These are phyloP conservation scores for Chloromonas sp. DNA, from an alignment of 163 green algal species.

Conservation along the genomic window DNA sequence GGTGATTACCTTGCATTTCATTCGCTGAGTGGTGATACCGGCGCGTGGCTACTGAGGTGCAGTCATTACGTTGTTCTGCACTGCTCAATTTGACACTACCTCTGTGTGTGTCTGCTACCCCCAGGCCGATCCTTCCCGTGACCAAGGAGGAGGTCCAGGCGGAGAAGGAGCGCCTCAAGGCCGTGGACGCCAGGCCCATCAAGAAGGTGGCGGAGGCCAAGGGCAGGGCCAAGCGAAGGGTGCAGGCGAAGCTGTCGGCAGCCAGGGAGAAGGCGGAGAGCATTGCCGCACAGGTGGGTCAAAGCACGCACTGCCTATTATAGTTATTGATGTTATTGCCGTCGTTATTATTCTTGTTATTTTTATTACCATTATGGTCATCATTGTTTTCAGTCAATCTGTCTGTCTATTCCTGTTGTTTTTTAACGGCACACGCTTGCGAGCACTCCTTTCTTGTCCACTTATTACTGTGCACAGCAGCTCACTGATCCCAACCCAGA, in stretches of 20 bases:
- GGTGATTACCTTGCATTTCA: no score
- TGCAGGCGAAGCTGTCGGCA: constrained; percentile 17
- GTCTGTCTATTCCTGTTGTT: no score
- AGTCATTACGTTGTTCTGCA: no score
- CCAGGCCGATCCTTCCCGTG: constrained; percentile 57
- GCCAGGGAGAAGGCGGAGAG: constrained; percentile 26
- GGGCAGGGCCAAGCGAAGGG: constrained; percentile 71
- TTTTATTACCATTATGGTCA: no score
- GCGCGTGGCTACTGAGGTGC: no score
- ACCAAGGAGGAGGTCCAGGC: constrained; percentile 79
- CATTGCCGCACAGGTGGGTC: constrained; percentile 9
- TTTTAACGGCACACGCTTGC: no score
- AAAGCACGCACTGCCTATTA: neutral
- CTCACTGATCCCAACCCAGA: no score
- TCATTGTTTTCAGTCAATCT: no score
- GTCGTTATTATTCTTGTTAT: neutral
- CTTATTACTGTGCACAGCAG: no score
- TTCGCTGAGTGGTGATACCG: no score
- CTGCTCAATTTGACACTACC: no score
- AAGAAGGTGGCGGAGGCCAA: constrained; percentile 97
- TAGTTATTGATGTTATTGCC: neutral
- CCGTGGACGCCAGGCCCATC: constrained; percentile 86
- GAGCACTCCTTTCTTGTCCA: no score
- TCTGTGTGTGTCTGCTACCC: neutral
- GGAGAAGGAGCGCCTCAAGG: constrained; percentile 67